Conservation (phyloP, 2,329 filamentous ascomycete species). For the Ophiocordyceps camponoti-floridani region DNA sequence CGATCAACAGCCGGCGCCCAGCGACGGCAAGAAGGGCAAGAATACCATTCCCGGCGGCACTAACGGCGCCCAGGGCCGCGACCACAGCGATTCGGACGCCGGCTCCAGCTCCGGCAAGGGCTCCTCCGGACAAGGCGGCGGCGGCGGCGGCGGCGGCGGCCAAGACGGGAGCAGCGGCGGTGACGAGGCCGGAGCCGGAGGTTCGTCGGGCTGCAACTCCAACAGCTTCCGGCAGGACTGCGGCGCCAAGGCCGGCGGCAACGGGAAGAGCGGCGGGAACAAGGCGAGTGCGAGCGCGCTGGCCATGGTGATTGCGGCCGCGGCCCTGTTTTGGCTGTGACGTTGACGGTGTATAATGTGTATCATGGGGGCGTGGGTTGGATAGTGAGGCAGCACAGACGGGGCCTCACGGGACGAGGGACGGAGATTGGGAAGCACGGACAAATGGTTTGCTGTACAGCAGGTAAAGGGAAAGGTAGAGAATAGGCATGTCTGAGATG, state of each 20-base stretch:
- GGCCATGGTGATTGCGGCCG: constrained; percentile 18
- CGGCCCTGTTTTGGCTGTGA: constrained; percentile 17
- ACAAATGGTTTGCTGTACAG: too few species aligned
- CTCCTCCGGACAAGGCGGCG: neutral
- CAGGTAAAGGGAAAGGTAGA: too few species aligned
- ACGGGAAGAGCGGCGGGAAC: constrained; percentile 13
- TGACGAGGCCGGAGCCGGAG: neutral
- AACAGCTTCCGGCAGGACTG: constrained; percentile 24
- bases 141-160: too few species aligned
- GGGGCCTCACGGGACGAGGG: too few species aligned
- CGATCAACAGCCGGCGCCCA: constrained; percentile 5
- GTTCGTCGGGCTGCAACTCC: constrained; percentile 13
- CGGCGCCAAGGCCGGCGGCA: constrained; percentile 5
- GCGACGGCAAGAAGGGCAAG: constrained; percentile 4
- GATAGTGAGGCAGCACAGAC: too few species aligned
- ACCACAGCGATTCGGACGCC: constrained; percentile 6
- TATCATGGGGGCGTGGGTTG: too few species aligned
- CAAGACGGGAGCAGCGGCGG: constrained; percentile 5
- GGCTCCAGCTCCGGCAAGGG: constrained; percentile 1
- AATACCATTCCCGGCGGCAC: constrained; percentile 13
- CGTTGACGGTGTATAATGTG: neutral
- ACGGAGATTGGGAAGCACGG: too few species aligned
- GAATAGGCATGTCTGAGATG: too few species aligned
- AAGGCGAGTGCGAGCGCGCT: constrained; percentile 16
- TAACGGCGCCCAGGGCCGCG: constrained; percentile 8